A percentile compares a stretch with the other conserved stretches of the same genome.
phyloP scores from a whole-genome alignment of 371 early-diverging fungal species.

The Mucor circinelloides region DNA sequence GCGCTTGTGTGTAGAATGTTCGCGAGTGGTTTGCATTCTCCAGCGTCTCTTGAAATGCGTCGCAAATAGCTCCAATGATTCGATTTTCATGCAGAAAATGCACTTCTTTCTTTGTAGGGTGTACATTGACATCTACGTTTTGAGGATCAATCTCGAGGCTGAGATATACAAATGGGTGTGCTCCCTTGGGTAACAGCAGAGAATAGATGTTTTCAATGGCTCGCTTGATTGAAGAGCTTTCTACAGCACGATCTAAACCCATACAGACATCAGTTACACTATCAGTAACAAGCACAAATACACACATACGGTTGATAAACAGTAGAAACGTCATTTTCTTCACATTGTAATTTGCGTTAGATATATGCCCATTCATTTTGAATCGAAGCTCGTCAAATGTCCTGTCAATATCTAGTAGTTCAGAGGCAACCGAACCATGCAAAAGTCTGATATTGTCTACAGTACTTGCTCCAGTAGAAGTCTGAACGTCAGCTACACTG shows the following conservation, averaged over 20 bases:
- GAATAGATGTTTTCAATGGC: slow-evolving; percentile 81
- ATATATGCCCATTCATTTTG: slow-evolving; percentile 69
- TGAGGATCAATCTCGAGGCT: slow-evolving; percentile 80
- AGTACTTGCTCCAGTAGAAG: slow-evolving; percentile 55
- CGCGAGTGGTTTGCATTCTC: slow-evolving; percentile 53
- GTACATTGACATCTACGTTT: slow-evolving; percentile 98
- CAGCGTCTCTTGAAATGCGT: slow-evolving; percentile 60
- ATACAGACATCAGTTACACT: too few species aligned
- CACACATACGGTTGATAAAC: slow-evolving; percentile 91
- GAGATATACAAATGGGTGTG: slow-evolving; percentile 92
- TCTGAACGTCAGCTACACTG: slow-evolving; percentile 76
- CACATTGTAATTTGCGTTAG: slow-evolving; percentile 83
- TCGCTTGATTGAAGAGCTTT: slow-evolving; percentile 75
- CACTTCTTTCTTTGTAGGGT: slow-evolving; percentile 59
- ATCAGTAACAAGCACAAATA: background rate
- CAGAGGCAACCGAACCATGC: slow-evolving; percentile 80
- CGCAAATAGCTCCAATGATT: slow-evolving; percentile 69
- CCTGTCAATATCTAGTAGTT: slow-evolving; percentile 64
- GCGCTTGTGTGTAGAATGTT: slow-evolving; percentile 56
- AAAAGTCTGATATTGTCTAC: slow-evolving; percentile 81
- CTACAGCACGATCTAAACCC: slow-evolving; percentile 84
- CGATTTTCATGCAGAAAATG: slow-evolving; percentile 90
- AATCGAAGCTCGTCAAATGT: slow-evolving; percentile 50
- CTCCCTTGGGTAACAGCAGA: slow-evolving; percentile 81
- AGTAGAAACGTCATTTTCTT: slow-evolving; percentile 81